These are phyloP conservation scores for Acanthamoeba triangularis DNA, from an alignment of 208 protist species.

Conservation along the genomic window DNA sequence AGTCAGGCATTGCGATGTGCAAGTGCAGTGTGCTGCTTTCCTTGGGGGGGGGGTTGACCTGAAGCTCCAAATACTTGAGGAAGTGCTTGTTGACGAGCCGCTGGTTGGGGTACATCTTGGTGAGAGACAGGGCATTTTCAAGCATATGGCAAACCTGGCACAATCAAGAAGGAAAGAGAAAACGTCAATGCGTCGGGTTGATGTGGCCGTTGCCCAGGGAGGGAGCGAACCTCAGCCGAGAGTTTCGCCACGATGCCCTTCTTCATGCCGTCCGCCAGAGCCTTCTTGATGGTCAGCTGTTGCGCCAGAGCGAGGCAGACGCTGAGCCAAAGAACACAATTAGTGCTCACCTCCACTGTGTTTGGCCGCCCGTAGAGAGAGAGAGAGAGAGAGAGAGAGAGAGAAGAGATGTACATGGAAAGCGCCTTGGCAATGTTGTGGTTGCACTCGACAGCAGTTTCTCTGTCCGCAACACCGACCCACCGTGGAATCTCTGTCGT, in stretches of 20 bases:
- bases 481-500: conserved; percentile 1
- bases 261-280: conserved; percentile 8
- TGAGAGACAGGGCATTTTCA: not conserved
- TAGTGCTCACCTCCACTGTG: too few relatives aligned
- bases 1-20: not conserved
- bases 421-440: not conserved
- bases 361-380: not conserved
- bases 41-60: not conserved
- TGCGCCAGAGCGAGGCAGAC: conserved; percentile 13
- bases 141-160: conserved; percentile 10
- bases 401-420: not conserved
- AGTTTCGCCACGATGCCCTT: conserved; percentile 3
- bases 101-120: conserved; percentile 47
- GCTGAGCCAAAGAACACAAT: not conserved
- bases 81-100: conserved; percentile 27
- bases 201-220: too few relatives aligned
- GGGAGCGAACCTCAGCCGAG: not conserved
- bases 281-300: not conserved
- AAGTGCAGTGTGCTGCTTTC: not conserved
- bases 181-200: too few relatives aligned
- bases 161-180: not conserved
- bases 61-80: not conserved
- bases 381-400: not conserved
- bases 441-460: not conserved
- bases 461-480: not conserved